A percentile compares a stretch with the other conserved stretches of the same genome.
Evolutionary conservation across 306 rosid species (phyloP).

Genomic region (Prunus salicina): DNA sequence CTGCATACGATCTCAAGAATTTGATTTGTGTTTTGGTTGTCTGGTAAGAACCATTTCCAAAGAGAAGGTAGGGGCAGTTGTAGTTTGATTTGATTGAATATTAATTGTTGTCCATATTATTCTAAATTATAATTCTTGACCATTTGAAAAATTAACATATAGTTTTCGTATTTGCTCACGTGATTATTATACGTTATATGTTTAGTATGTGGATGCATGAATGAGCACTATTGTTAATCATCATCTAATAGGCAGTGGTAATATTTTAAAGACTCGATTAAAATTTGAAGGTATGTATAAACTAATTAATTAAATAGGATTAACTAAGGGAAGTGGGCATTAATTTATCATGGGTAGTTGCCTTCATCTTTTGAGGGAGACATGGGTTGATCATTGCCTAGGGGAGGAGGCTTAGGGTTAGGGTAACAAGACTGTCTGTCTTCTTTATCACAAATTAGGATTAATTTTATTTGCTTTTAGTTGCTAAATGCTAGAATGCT

Average conservation of each 20-base stretch:
- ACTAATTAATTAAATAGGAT: background rate
- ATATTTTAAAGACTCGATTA: too few species aligned
- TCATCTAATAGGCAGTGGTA: too few species aligned
- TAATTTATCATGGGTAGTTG: background rate
- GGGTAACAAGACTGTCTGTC: background rate
- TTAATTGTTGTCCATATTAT: background rate
- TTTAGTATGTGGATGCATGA: background rate
- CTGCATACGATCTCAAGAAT: background rate
- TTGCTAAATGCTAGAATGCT: background rate
- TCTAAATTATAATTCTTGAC: background rate
- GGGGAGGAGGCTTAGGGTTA: background rate
- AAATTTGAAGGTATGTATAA: too few species aligned
- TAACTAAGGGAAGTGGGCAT: background rate
- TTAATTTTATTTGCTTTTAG: background rate
- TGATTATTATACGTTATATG: background rate
- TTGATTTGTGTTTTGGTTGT: background rate
- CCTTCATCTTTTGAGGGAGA: background rate
- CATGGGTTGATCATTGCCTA: too few species aligned
- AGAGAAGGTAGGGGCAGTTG: background rate
- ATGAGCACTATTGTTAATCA: background rate
- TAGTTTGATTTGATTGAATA: background rate
- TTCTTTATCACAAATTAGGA: too few species aligned
- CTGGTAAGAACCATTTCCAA: conserved; percentile 2
- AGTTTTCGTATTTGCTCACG: background rate
- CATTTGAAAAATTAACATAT: background rate